A percentile compares a stretch with the other conserved stretches of the same genome.
These are phyloP conservation scores for Hymenochaete sp. DNA, from an alignment of 1,284 basidiomycete genomes.

Conservation along the genomic window DNA sequence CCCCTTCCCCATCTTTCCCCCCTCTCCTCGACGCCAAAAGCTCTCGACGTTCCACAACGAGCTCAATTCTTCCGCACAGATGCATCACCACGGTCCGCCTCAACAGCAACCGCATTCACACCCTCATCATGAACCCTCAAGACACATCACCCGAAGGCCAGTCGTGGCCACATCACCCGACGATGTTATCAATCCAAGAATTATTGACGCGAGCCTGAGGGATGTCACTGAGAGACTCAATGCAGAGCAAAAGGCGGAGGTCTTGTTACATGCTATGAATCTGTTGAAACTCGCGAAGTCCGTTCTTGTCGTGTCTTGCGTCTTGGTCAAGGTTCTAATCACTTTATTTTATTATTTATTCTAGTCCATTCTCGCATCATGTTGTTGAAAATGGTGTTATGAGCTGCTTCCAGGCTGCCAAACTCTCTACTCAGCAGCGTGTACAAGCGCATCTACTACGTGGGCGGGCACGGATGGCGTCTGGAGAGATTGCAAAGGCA, in stretches of 20 bases:
- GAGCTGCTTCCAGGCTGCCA: constrained; percentile 52
- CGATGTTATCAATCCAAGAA: constrained; percentile 63
- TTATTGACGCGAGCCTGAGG: constrained; percentile 61
- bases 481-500: constrained; percentile 50
- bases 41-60: not conserved
- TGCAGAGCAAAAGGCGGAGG: constrained; percentile 56
- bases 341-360: too few species aligned
- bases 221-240: constrained; percentile 49
- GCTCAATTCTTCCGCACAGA: not conserved
- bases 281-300: constrained; percentile 39
- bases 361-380: constrained; percentile 40
- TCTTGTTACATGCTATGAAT: constrained; percentile 53
- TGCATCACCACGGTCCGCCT: not conserved
- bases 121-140: constrained; percentile 15
- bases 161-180: constrained; percentile 23
- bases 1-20: not conserved
- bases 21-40: not conserved
- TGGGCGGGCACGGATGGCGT: constrained; percentile 50
- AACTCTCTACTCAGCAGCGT: constrained; percentile 42
- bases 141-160: constrained; percentile 11
- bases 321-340: constrained; percentile 17
- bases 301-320: constrained; percentile 22
- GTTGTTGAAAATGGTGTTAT: constrained; percentile 67
- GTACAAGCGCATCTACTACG: constrained; percentile 55
- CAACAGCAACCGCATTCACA: constrained; percentile 16